These are phyloP conservation scores for Somion occarium DNA, from an alignment of 1,284 basidiomycete species.

Conservation along the genomic window DNA sequence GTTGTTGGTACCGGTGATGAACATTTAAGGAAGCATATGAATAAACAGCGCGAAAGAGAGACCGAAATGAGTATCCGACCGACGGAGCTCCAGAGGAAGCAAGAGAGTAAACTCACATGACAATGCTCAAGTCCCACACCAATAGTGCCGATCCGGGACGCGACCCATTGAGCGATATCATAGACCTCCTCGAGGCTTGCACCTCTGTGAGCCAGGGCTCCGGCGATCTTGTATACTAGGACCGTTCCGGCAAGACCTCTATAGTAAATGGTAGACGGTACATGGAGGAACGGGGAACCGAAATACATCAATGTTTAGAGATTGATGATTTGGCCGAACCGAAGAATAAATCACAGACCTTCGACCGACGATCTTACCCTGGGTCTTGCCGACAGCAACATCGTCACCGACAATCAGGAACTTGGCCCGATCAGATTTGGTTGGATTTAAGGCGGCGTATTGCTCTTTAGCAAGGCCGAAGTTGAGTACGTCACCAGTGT, in stretches of 20 bases:
- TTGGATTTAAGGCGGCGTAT: constrained; percentile 66
- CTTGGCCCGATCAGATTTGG: constrained; percentile 63
- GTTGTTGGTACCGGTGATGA: background rate
- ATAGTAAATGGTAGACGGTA: background rate
- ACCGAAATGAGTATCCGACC: background rate
- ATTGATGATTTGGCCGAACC: background rate
- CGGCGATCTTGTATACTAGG: constrained; percentile 90
- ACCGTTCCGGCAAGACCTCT: constrained; percentile 88
- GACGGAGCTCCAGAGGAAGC: background rate
- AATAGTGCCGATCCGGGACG: constrained; percentile 71
- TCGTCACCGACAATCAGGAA: constrained; percentile 91
- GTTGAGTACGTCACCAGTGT: constrained; percentile 88
- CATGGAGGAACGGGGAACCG: background rate
- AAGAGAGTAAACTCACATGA: constrained; percentile 49
- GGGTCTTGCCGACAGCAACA: constrained; percentile 78
- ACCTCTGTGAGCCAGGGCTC: constrained; percentile 74
- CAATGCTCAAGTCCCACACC: constrained; percentile 92
- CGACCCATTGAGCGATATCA: constrained; percentile 62
- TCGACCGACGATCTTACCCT: constrained; percentile 79
- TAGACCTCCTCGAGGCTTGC: constrained; percentile 74
- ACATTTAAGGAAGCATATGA: background rate
- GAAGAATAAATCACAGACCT: constrained; percentile 36
- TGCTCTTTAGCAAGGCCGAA: constrained; percentile 92
- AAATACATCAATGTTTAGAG: background rate
- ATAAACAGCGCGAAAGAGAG: background rate